Base-by-base conservation (phyloP, 2,329 filamentous ascomycete genomes). In the Talaromyces sp. region DNA sequence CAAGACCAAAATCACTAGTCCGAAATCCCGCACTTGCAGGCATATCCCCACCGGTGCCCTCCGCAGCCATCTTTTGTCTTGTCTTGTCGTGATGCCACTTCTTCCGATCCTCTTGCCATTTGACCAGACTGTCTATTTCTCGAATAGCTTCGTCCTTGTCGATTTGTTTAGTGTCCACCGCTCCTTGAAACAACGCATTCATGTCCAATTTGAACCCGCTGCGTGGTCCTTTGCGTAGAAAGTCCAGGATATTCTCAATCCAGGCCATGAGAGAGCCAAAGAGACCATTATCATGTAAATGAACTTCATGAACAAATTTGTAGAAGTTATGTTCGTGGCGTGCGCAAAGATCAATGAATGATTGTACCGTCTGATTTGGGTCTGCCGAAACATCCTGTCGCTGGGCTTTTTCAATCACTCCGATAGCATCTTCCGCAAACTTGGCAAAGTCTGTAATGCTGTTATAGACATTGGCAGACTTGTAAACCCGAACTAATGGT, bases 41-140 rank as follows among this genome's bases (percentile, higher is more conserved):
- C 6, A 81, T 73, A 19, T 70, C 73, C 3, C 5, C 39, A 5
- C 70, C 69, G 9, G 75, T 80, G 2, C 85, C 86, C 67, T 93
- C 91, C 2, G 91, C 91, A 0, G 94, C 94, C 94, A 99, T 97
- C 81, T 99, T 99, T 77, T 97, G 94, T 56, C 92, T 81, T 8
- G 94, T 99, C 81, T 99, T 99, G 75, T 96, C 91, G 61, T 93
- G 86, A 71, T 99, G 94, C 94, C 94, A 99, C 76, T 93, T 93
- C 81, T 99, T 97, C 57, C 94, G 82, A 41, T 90, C 89, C 70
- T 92, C 90, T 73, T 99, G 94, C 94, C 94, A 99, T 50, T 87
- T 81, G 65, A 99, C 94, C 52, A 99, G 80, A 31, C 82, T 78
- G 68, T 97, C 85, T 68, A 97, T 92, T 75, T 99, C 94, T 2